phyloP scores from a whole-genome alignment of 2,329 filamentous ascomycete genomes.

The Fusarium circinatum region DNA sequence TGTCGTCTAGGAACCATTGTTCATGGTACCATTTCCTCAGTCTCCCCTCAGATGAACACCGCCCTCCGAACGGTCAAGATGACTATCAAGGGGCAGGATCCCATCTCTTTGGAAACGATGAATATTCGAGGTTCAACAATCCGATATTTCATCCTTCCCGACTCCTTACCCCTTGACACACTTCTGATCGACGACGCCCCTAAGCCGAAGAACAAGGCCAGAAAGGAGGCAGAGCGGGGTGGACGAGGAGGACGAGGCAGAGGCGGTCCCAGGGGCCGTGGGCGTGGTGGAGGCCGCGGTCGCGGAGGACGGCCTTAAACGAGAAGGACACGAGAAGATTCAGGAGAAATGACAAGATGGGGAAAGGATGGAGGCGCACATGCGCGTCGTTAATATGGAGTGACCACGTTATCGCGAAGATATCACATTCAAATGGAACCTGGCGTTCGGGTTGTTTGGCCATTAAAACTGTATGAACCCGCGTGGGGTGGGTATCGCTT shows the following conservation, averaged over 20 bases:
- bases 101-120: constrained; percentile 91
- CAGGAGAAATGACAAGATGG: background rate
- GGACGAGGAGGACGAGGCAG: constrained; percentile 62
- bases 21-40: constrained; percentile 95
- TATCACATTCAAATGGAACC: constrained; percentile 47
- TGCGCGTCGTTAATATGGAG: constrained; percentile 27
- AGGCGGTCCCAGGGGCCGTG: constrained; percentile 64
- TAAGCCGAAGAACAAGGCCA: constrained; percentile 99
- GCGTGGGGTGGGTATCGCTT: constrained; percentile 43
- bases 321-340: background rate
- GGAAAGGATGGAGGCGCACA: constrained; percentile 21
- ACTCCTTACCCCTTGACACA: constrained; percentile 93
- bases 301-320: constrained; percentile 47
- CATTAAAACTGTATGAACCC: constrained; percentile 45
- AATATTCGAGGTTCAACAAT: constrained; percentile 97
- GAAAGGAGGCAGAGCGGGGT: constrained; percentile 82
- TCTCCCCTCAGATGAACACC: constrained; percentile 99
- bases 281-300: constrained; percentile 60
- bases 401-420: constrained; percentile 36
- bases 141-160: constrained; percentile 95
- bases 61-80: constrained; percentile 96
- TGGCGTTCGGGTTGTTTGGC: constrained; percentile 51
- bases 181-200: constrained; percentile 95
- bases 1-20: constrained; percentile 81
- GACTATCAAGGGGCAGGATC: constrained; percentile 88